These are phyloP conservation scores for Arctium lappa DNA, from an alignment of 129 eudicot genomes.

Conservation along the genomic window DNA sequence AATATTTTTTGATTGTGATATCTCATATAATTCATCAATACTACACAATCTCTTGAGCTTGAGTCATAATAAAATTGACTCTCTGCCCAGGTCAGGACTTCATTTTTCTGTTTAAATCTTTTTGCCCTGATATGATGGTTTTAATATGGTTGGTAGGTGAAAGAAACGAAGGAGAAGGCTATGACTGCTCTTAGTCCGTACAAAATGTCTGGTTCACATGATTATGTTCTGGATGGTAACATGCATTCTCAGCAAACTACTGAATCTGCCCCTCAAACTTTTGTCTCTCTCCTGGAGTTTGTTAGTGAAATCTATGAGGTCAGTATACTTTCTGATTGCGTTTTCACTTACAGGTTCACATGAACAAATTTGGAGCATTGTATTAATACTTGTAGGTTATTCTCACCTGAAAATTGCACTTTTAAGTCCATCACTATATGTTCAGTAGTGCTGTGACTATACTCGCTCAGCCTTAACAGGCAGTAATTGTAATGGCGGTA, in stretches of 20 bases:
- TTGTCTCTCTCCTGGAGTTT: slow-evolving; percentile 85
- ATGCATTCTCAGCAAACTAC: slow-evolving; percentile 47
- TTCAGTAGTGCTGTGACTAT: not conserved
- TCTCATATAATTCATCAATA: not conserved
- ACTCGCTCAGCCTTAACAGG: not conserved
- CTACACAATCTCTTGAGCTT: not conserved
- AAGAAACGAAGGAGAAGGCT: slow-evolving; percentile 91
- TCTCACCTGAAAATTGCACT: not conserved
- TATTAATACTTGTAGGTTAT: not conserved
- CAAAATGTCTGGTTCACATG: slow-evolving; percentile 50
- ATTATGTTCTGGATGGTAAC: slow-evolving; percentile 40
- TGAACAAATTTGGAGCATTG: not conserved
- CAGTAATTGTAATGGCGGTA: not conserved
- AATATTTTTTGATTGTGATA: not conserved
- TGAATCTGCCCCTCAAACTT: slow-evolving; percentile 53
- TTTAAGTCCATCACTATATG: not conserved
- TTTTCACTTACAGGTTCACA: not conserved
- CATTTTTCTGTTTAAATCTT: not conserved
- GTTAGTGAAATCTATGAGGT: slow-evolving; percentile 97
- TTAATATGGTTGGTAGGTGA: slow-evolving; percentile 51
- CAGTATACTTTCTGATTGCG: slow-evolving; percentile 4
- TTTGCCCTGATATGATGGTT: slow-evolving; percentile 5
- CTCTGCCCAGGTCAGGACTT: not conserved
- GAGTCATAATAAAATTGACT: not conserved
- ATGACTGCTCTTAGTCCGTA: slow-evolving; percentile 75